These are phyloP conservation scores for Myriangium duriaei DNA, from an alignment of 2,329 filamentous ascomycete genomes.

Conservation along the genomic window DNA sequence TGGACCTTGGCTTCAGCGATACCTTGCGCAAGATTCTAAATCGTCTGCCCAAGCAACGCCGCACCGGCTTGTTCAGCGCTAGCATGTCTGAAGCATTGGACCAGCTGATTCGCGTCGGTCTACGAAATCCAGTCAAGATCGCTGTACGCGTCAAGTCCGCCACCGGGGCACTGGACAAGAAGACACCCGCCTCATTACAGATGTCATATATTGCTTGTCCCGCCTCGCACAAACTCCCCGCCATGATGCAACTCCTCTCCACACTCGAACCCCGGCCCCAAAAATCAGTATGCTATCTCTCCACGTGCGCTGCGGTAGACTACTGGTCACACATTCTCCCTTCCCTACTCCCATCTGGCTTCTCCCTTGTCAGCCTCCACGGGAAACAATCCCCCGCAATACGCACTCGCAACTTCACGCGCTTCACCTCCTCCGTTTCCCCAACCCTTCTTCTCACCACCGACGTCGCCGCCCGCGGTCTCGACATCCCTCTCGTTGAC, in stretches of 20 bases:
- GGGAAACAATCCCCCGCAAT: constrained; percentile 85
- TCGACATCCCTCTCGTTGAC: constrained; percentile 87
- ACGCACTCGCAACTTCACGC: constrained; percentile 73
- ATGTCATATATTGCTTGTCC: constrained; percentile 73
- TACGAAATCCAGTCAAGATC: constrained; percentile 90
- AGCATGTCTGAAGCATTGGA: constrained; percentile 92
- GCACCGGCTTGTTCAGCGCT: constrained; percentile 88
- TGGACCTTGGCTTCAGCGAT: constrained; percentile 89
- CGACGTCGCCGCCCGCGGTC: constrained; percentile 76
- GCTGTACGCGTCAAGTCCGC: constrained; percentile 79
- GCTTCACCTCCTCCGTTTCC: constrained; percentile 61
- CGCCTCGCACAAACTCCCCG: constrained; percentile 68
- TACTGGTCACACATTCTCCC: constrained; percentile 80
- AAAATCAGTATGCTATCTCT: constrained; percentile 82
- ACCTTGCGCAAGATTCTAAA: constrained; percentile 77
- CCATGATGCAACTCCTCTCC: constrained; percentile 54
- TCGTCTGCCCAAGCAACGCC: constrained; percentile 77
- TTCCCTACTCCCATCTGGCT: constrained; percentile 50
- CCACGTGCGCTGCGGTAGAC: constrained; percentile 87
- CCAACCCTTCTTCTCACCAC: constrained; percentile 82
- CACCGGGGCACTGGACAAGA: constrained; percentile 65
- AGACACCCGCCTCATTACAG: constrained; percentile 82
- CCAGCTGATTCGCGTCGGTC: constrained; percentile 79
- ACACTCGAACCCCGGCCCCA: constrained; percentile 59
- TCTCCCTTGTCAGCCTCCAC: constrained; percentile 68